These are phyloP conservation scores for Cavenderia fasciculata DNA, from an alignment of 78 protist genomes.

Conservation along the genomic window DNA sequence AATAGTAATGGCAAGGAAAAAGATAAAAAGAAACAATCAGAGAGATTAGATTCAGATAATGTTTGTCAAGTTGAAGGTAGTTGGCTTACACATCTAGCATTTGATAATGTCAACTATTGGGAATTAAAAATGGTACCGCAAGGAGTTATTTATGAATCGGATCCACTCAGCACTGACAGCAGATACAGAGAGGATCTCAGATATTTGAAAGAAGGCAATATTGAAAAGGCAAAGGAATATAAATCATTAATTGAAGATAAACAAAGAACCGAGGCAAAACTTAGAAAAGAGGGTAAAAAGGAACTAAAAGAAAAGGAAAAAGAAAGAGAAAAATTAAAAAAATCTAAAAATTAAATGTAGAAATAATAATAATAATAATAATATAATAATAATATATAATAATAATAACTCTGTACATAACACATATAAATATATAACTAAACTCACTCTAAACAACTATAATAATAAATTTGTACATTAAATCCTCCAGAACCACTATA, in stretches of 20 bases:
- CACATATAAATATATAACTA: no score
- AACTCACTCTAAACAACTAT: no score
- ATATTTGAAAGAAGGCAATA: slow-evolving; percentile 37
- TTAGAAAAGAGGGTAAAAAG: slow-evolving; percentile 32
- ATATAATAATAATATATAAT: background rate
- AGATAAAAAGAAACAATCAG: slow-evolving; percentile 1
- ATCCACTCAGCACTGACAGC: slow-evolving; percentile 74
- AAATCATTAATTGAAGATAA: slow-evolving; percentile 64
- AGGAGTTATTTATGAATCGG: slow-evolving; percentile 16
- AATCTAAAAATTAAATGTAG: slow-evolving; percentile 2
- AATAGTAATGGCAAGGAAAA: background rate
- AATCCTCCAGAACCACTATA: no score
- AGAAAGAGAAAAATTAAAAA: slow-evolving; percentile 1
- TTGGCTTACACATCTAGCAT: slow-evolving; percentile 63
- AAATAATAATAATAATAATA: background rate
- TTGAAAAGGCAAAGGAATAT: slow-evolving; percentile 69
- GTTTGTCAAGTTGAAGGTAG: slow-evolving; percentile 63
- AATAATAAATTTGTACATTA: no score
- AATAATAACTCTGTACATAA: no score
- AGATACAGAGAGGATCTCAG: slow-evolving; percentile 65
- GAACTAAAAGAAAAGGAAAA: slow-evolving; percentile 15
- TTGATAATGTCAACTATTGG: slow-evolving; percentile 69
- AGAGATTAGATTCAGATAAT: background rate
- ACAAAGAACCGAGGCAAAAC: slow-evolving; percentile 64
- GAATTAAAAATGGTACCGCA: slow-evolving; percentile 36